phyloP scores from a whole-genome alignment of 768 basidiomycete genomes.

The Myochromella boudieri region DNA sequence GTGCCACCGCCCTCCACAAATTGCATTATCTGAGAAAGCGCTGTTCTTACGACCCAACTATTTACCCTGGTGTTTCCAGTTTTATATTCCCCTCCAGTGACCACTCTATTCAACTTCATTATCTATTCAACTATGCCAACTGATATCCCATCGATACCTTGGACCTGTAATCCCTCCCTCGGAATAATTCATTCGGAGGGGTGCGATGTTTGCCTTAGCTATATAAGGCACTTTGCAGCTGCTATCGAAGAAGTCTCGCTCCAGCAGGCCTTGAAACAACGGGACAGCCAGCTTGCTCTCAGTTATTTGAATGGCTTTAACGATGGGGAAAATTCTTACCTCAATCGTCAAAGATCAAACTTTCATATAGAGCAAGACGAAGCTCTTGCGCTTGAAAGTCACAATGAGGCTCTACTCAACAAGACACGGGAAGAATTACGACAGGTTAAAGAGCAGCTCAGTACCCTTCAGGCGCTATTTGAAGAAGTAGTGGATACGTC shows the following conservation, averaged over 20 bases:
- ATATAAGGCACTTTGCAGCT: conserved; percentile 16
- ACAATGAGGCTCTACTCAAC: conserved; percentile 14
- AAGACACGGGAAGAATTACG: conserved; percentile 19
- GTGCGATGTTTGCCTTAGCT: conserved; percentile 13
- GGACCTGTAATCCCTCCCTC: conserved; percentile 15
- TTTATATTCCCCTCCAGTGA: no score
- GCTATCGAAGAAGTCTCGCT: conserved; percentile 13
- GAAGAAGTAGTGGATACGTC: conserved; percentile 4
- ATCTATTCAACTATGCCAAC: neutral
- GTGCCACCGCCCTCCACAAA: no score
- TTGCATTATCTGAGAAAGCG: no score
- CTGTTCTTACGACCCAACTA: no score
- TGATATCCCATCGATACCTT: conserved; percentile 4
- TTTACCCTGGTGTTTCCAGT: no score
- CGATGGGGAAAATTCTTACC: conserved; percentile 14
- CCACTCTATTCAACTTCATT: no score
- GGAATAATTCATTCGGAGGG: conserved; percentile 16
- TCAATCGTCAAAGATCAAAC: neutral
- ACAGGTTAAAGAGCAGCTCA: conserved; percentile 20
- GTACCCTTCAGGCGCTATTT: conserved; percentile 17
- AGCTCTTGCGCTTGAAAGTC: conserved; percentile 8
- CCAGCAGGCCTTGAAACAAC: conserved; percentile 11
- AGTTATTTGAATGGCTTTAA: conserved; percentile 14
- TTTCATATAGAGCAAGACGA: conserved; percentile 22
- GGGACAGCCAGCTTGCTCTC: conserved; percentile 12